Base-by-base conservation (phyloP, 495 filamentous ascomycete species). In the Penicillium odoratum region DNA sequence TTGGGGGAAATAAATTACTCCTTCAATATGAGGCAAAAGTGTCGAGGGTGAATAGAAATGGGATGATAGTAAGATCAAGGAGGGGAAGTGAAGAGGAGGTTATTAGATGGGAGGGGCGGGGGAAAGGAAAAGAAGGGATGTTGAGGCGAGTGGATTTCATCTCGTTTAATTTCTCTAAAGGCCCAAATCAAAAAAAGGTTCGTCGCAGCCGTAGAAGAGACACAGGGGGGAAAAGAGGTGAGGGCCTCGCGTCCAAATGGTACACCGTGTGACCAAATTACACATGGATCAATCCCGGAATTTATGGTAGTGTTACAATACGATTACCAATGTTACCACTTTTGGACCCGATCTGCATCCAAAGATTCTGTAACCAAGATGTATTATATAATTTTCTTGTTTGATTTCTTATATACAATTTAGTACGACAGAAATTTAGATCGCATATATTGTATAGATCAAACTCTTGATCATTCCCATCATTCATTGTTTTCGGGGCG, bases 81-180 rank as follows among this genome's bases (percentile, higher is more conserved):
- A 63, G 51, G 34, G 62, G 56, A 60, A 58, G 54, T 45, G 47
- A 57, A 51, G 31, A 51, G 31, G 48, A 38, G 50, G 62, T 61
- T 33, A 61, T 57, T 60, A 59, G 51, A 59, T 45, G 54, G 47
- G 38, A 48, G 57, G 47, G 57, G 49, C 28, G 58, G 58, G 56
- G 56, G 57, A 54, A 58, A 56, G 58, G 59, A 55, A 51, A 60
- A 63, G 57, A 60, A 61, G 67, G 64, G 63, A 67, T 64, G 62
- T 56, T 61, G 67, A 38, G 34, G 38, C 63, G 43, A 55, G 67
- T 67, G 67, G 61, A 59, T 67, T 58, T 59, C 65, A 68, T 68
- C 53, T 63, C 56, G 58, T 65, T 51, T 62, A 62, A 62, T 55
- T 57, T 54, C 45, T 55, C 48, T 53, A 52, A 46, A 36, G 28